Percentiles rank a stretch among this genome's conserved stretches.
phyloP scores from a whole-genome alignment of 352 stramenopile species.

The Pythium pectinolyticum region DNA sequence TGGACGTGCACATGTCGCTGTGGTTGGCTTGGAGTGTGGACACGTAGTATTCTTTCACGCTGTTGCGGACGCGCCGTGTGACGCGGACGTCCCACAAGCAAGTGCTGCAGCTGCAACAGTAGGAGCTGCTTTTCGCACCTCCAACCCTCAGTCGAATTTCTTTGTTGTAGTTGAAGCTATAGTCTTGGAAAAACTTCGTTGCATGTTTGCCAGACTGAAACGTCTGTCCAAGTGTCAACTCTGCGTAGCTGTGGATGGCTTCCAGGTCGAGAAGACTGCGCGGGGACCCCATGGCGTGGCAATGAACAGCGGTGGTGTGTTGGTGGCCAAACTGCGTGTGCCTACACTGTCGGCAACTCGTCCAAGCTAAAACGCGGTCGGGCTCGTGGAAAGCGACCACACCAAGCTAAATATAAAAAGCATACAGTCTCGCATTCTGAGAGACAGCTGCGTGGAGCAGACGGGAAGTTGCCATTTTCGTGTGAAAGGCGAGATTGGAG shows the following conservation, averaged over 20 bases:
- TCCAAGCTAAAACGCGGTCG: no score
- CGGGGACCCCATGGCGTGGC: no score
- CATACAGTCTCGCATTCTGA: no score
- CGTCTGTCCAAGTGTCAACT: not conserved
- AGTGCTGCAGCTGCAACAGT: not conserved
- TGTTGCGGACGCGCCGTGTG: not conserved
- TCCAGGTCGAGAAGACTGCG: no score
- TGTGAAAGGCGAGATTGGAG: not conserved
- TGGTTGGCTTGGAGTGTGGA: not conserved
- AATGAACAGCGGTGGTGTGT: no score
- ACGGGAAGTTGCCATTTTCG: not conserved
- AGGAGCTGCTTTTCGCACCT: not conserved
- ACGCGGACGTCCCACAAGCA: not conserved
- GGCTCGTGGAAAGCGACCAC: no score
- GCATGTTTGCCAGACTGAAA: not conserved
- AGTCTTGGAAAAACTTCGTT: no score
- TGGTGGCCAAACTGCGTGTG: no score
- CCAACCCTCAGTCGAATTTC: not conserved
- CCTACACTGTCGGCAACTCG: no score
- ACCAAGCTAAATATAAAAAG: no score
- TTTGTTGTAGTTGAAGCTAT: not conserved
- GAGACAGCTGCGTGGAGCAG: not conserved
- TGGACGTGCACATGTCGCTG: not conserved
- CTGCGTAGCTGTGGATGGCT: not conserved
- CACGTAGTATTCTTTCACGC: not conserved